Conservation (phyloP, 192 early-diverging fungal species). For the Mortierella alpina region DNA sequence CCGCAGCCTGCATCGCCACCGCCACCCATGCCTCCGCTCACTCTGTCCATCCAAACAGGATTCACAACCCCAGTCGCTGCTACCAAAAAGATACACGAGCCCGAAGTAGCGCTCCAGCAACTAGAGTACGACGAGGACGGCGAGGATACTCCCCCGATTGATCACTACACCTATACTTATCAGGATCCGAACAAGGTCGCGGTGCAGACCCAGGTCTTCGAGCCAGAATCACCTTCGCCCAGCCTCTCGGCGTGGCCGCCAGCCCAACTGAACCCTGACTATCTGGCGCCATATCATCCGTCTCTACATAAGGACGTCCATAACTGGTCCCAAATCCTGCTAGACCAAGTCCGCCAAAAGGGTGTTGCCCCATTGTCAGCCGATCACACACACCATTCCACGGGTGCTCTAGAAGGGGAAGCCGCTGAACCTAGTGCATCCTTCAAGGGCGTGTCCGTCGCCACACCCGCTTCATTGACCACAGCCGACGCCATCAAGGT, state of each 20-base stretch:
- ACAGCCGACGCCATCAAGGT: background rate
- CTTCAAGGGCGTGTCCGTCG: slow-evolving; percentile 11
- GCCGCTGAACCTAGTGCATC: background rate
- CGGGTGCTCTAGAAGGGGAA: background rate
- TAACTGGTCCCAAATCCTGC: slow-evolving; percentile 27
- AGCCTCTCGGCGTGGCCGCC: slow-evolving; percentile 39
- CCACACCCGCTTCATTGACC: background rate
- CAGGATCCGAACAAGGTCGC: background rate
- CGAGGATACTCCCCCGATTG: background rate
- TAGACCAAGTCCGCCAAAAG: slow-evolving; percentile 28
- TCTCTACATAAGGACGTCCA: slow-evolving; percentile 33
- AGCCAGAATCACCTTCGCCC: slow-evolving; percentile 32
- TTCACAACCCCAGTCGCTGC: no score
- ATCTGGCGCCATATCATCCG: slow-evolving; percentile 43
- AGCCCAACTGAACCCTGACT: slow-evolving; percentile 20
- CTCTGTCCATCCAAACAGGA: no score
- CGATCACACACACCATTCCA: background rate
- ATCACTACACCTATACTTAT: slow-evolving; percentile 1
- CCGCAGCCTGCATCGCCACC: no score
- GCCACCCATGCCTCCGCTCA: no score
- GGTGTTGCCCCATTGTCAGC: background rate
- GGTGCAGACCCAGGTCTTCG: slow-evolving; percentile 25
- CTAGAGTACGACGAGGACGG: background rate
- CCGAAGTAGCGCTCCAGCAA: no score
- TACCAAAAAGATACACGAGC: no score